A percentile compares a stretch with the other conserved stretches of the same genome.
Evolutionary conservation across 2,329 filamentous ascomycete species (phyloP).

Genomic region (Sporothrix curviconia): DNA sequence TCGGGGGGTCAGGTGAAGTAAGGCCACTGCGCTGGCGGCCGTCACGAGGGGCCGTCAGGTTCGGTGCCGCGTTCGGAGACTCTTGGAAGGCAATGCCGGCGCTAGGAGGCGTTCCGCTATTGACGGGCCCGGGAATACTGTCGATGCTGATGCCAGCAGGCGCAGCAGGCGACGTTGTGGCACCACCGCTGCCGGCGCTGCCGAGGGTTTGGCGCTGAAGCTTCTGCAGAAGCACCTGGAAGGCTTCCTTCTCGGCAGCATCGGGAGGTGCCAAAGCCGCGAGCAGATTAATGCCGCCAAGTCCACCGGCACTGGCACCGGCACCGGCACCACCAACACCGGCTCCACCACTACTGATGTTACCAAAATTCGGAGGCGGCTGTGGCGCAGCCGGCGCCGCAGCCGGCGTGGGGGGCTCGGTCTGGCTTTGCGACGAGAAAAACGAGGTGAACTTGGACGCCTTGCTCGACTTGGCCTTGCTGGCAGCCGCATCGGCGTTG

Average conservation of each 20-base stretch:
- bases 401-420: constrained; percentile 42
- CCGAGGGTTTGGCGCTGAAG: constrained; percentile 54
- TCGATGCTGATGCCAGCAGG: neutral
- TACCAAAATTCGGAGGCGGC: constrained; percentile 23
- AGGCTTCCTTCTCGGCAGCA: constrained; percentile 76
- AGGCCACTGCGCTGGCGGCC: constrained; percentile 33
- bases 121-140: neutral
- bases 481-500: constrained; percentile 43
- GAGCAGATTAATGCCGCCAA: neutral
- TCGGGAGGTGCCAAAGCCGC: constrained; percentile 24
- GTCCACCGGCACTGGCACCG: constrained; percentile 55
- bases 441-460: constrained; percentile 83
- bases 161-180: constrained; percentile 3
- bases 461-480: constrained; percentile 56
- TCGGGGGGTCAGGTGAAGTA: constrained; percentile 38
- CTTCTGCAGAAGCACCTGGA: constrained; percentile 75
- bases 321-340: constrained; percentile 43
- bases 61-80: neutral
- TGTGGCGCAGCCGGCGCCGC: constrained; percentile 24
- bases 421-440: constrained; percentile 53
- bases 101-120: constrained; percentile 10
- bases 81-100: constrained; percentile 17
- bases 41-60: constrained; percentile 19
- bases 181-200: constrained; percentile 14
- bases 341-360: constrained; percentile 18